Evolutionary conservation across 768 basidiomycete species (phyloP).

Genomic region (Termitomyces sp.): DNA sequence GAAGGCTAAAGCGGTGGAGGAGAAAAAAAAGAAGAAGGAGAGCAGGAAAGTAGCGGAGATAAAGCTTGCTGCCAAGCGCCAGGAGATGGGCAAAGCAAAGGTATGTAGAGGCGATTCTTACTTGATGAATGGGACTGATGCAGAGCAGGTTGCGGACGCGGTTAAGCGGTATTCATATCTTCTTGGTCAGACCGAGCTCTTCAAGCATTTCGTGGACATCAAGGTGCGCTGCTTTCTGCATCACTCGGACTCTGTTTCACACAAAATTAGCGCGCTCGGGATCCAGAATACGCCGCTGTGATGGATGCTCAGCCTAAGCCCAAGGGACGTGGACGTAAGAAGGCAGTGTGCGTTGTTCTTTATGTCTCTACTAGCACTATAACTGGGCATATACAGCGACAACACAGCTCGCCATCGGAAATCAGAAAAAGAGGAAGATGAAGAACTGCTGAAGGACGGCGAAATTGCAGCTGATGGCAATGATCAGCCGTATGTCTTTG

Average conservation of each 20-base stretch:
- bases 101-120: constrained; percentile 26
- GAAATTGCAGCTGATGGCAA: constrained; percentile 75
- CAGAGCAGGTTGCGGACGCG: constrained; percentile 73
- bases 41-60: constrained; percentile 64
- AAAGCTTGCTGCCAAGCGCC: constrained; percentile 61
- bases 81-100: constrained; percentile 88
- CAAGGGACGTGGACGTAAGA: constrained; percentile 83
- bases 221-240: constrained; percentile 46
- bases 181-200: constrained; percentile 96
- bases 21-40: constrained; percentile 30
- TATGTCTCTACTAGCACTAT: background rate
- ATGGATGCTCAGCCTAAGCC: constrained; percentile 83
- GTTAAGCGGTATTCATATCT: constrained; percentile 97
- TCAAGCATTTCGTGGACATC: constrained; percentile 97
- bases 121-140: constrained; percentile 7
- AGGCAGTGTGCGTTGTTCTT: constrained; percentile 50
- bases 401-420: constrained; percentile 81
- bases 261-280: constrained; percentile 63
- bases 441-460: constrained; percentile 86
- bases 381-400: constrained; percentile 40
- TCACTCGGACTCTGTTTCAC: background rate
- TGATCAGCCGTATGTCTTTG: constrained; percentile 92
- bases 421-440: constrained; percentile 98
- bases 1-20: constrained; percentile 9
- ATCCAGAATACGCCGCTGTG: constrained; percentile 89